Evolutionary conservation across 176 grass and related monocot genomes (phyloP).

Genomic region (Olyra latifolia): DNA sequence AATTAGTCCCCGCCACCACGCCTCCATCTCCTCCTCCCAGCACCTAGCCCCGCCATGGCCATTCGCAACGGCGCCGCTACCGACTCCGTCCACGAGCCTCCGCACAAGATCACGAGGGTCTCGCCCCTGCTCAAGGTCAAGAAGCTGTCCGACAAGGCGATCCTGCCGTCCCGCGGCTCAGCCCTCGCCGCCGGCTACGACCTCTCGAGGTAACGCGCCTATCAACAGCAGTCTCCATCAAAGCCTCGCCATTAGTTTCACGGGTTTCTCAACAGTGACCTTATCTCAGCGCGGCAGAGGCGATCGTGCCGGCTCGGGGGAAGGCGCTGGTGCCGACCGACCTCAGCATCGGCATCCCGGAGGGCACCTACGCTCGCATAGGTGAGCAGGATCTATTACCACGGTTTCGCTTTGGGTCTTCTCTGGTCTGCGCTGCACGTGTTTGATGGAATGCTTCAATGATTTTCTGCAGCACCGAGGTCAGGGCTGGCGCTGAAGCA

Average conservation of each 20-base stretch:
- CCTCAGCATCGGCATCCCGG: conserved; percentile 75
- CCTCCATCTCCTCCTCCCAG: not conserved
- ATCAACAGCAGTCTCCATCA: not conserved
- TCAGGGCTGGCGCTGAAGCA: conserved; percentile 82
- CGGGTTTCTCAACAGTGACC: not conserved
- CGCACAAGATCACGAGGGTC: conserved; percentile 52
- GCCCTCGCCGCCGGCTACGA: conserved; percentile 82
- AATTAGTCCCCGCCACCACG: conserved; percentile 11
- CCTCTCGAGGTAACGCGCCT: conserved; percentile 67
- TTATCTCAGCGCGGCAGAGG: conserved; percentile 47
- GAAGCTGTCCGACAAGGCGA: conserved; percentile 77
- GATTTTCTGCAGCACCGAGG: conserved; percentile 48
- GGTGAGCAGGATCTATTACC: conserved; percentile 36
- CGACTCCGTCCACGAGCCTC: conserved; percentile 55
- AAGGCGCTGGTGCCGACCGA: conserved; percentile 78
- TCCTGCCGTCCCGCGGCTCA: conserved; percentile 75
- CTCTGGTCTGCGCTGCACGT: not conserved
- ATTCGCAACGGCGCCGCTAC: conserved; percentile 37
- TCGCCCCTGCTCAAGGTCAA: conserved; percentile 64
- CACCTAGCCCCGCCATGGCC: conserved; percentile 41
- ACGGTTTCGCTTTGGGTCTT: too few species aligned
- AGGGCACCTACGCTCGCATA: conserved; percentile 88
- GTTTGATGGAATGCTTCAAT: conserved; percentile 33
- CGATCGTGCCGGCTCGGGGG: conserved; percentile 65
- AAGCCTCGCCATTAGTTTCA: not conserved